Evolutionary conservation across 352 stramenopile species (phyloP), one percentile per base, ranked within the genome.

Genomic region (Globisporangium nodosum): DNA sequence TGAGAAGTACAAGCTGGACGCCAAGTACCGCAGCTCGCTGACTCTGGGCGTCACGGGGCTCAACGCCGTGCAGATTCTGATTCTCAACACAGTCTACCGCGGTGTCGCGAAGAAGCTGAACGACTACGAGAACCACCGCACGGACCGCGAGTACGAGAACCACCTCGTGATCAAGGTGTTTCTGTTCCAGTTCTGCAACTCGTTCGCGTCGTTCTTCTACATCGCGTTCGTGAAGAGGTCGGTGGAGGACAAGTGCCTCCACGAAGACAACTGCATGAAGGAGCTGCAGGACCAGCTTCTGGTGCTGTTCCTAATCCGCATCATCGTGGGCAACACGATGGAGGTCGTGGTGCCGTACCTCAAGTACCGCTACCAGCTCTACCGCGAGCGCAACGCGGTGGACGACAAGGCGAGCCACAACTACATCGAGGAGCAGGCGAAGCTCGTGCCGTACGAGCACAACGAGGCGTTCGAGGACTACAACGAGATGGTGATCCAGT

Each of bases 81-180:
- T 98, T 18, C 77, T 98, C 47, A 98, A 98, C 66, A 93, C 84
- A 54, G 66, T 90, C 6, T 97, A 99, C 52, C 92, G 87, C 53
- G 73, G 60, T 50, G 71, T 99, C 24, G 96, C 96, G 6, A 77
- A 90, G 27, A 85, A 85, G 49, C 70, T 99, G 37, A 99, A 98
- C 69, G 80, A 98, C 52, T 92, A 86, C 33, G 92, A 98, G 74
- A 97, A 97, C 63, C 89, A 98, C 66, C 87, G 88, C 40, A 98
- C 90, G 1, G 83, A 96, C 27, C 77, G 74, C 13, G 79, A 92
- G 63, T 96, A 94, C 66, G 77, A 94, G 53, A 96, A 96, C 62
- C 71, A 92, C 55, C 76, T 99, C 57, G 98, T 98, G 56, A 93
- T 97, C 71, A 99, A 99, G 76, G 96, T 98, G 11, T 98, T 99